Evolutionary conservation across 805 yeast species (phyloP), one percentile per base, ranked within the genome.

Genomic region (Barnettozyma salicaria): DNA sequence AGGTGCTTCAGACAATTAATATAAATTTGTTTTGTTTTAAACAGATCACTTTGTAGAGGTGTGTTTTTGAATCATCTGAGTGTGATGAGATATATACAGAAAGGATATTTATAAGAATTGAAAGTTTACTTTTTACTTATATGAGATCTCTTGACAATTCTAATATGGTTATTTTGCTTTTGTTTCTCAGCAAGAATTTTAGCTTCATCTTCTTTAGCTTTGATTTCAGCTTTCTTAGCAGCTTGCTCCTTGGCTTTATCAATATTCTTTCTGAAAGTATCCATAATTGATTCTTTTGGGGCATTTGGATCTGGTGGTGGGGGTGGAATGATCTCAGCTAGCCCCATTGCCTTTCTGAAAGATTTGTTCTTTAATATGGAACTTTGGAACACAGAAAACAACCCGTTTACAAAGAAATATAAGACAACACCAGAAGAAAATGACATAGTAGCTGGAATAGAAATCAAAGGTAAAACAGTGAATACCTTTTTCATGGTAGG

Each of bases 371-470:
- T 77, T 51, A 92, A 68, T 18, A 82, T 50, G 34, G 73, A 55
- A 9, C 90, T 75, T 65, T 90, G 97, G 14, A 74, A 32, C 34
- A 84, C 72, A 1, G 96, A 83, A 50, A 75, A 76, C 11, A 77
- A 46, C 40, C 95, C 85, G 56, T 88, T 87, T 25, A 83, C 77
- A 6, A 90, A 80, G 60, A 90, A 86, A 58, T 89, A 92, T 34
- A 87, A 67, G 45, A 89, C 80, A 24, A 88, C 87, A 26, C 84
- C 95, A 2, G 95, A 75, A 2, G 95, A 80, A 53, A 90, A 71
- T 36, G 79, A 72, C 82, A 83, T 84, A 4, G 97, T 90, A 48
- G 90, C 76, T n/a, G 89, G 78, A 43, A 90, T 80, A 4, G 96
- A 87, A 21, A 80, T 64, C 47, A 88, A 69, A 12, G 97, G 97